Percentiles rank a stretch among this genome's conserved stretches.
Conservation (phyloP, 148 eudicot species). For the Chenopodium formosanum region DNA sequence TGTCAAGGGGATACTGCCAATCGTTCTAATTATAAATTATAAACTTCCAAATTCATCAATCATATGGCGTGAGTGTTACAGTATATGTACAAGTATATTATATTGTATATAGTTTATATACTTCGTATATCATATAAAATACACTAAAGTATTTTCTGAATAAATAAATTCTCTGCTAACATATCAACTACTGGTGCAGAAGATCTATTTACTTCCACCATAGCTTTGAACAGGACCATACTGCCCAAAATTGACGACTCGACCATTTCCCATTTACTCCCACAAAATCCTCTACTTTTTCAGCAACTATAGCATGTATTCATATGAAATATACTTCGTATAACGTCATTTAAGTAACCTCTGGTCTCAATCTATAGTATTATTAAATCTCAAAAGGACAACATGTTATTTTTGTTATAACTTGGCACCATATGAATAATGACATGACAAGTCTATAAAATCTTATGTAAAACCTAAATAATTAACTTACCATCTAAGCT, state of each 20-base stretch:
- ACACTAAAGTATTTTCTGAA: not conserved
- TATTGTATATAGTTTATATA: too few species aligned
- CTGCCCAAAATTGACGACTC: slow-evolving; percentile 25
- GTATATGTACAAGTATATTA: too few species aligned
- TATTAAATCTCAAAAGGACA: too few species aligned
- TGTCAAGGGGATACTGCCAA: slow-evolving; percentile 10
- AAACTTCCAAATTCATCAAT: slow-evolving; percentile 13
- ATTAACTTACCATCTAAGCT: too few species aligned
- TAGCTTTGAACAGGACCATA: slow-evolving; percentile 30
- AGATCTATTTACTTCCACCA: slow-evolving; percentile 26
- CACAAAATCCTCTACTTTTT: slow-evolving; percentile 17
- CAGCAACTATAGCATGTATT: not conserved
- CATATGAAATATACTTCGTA: not conserved
- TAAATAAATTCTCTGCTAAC: not conserved
- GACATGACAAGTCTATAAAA: too few species aligned
- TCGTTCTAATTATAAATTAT: slow-evolving; percentile 12
- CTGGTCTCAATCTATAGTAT: not conserved
- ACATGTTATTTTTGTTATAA: too few species aligned
- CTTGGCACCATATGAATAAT: too few species aligned
- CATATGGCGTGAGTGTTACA: not conserved
- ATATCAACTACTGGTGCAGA: slow-evolving; percentile 21
- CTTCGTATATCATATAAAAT: not conserved
- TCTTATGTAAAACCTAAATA: too few species aligned
- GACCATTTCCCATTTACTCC: not conserved
- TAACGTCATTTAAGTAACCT: not conserved